Evolutionary conservation across 2,329 filamentous ascomycete species (phyloP), one percentile per base, ranked within the genome.

Genomic region (Botryosphaeria dothidea): DNA sequence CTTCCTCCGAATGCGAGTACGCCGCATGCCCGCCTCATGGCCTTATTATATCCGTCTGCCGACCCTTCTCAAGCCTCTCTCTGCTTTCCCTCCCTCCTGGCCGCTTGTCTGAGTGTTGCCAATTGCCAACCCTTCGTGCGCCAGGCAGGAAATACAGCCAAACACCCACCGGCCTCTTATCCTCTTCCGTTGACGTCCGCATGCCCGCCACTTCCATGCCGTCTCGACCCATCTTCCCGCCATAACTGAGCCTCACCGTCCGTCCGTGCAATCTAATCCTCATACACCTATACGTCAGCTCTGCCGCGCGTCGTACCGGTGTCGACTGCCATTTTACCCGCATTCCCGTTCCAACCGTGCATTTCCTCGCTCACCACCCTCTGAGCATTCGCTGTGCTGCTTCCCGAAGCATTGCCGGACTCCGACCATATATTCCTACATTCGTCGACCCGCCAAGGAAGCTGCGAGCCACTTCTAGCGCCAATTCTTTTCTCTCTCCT

Each of bases 301-400:
- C 36, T n/a, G 54, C 54, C 54, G 56, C 56, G 56, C 56, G 56
- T 60, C 56, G 25, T 46, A 25, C 25, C 49, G 8, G 56, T 27
- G 21, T 17, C 36, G 31, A 27, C 52, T n/a, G 38, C 56, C 41
- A 36, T 36, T 58, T 31, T 58, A 46, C 41, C 56, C 56, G 41
- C 27, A 31, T 25, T 46, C 25, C 56, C 25, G 38, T 21, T 34
- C 29, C 54, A 57, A 15, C 23, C 52, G 13, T 9, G 54, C 38
- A 9, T 17, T 23, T 19, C 49, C 49, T 11, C 19, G 4, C 56
- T 60, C 41, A 60, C 56, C 56, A 38, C 56, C 41, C 41, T 46
- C 4, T 17, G n/a, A 43, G 36, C 38, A 34, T 25, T 41, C 52
- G 23, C 34, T 19, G 31, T 19, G 9, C 43, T 21, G 21, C 4